Evolutionary conservation across 805 yeast genomes (phyloP), one percentile per base, ranked within the genome.

Genomic region (Brettanomyces sp.): DNA sequence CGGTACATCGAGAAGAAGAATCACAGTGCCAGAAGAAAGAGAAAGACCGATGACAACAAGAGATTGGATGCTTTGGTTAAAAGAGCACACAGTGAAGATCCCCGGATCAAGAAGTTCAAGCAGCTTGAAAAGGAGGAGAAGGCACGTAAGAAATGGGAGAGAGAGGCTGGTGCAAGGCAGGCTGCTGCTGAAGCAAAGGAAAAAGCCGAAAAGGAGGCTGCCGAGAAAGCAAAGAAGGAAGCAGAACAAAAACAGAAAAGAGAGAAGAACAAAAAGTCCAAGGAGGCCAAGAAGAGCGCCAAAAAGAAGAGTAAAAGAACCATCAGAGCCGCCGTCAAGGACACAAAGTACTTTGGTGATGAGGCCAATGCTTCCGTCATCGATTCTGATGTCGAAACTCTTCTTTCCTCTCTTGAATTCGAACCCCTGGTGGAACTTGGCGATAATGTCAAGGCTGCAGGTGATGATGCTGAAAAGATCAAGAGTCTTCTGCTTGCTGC

Each of bases 1-100:
- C 95, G 99, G 73, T 86, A 88, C 76, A 83, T 90, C 57, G 99
- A 93, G 74, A 88, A 91, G 76, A 93, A 93, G 78, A 93, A 93
- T 76, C 80, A 86, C 69, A 89, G 95, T 56, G 87, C 95, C 48
- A 86, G 99, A 76, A 85, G 87, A 76, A 93, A 91, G 85, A 85
- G 80, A 76, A 93, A 93, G 84, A 89, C 91, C 62, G 97, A 93
- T 64, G 99, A 93, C 70, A 91, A 83, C 73, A 85, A 89, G 65
- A 80, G 97, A 64, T 68, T 91, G 52, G 79, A 84, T 54, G 88
- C 85, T 59, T 69, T 88, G 48, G 91, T 93, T 45, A 95, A 86
- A 68, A 80, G 93, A 66, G 96, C 95, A 37, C 75, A 85, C 60
- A 62, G 76, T 52, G 93, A 85, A 70, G 99, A 93, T 68, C 98